phyloP scores from a whole-genome alignment of 176 grass and related monocot species.

The Dactylis glomerata region DNA sequence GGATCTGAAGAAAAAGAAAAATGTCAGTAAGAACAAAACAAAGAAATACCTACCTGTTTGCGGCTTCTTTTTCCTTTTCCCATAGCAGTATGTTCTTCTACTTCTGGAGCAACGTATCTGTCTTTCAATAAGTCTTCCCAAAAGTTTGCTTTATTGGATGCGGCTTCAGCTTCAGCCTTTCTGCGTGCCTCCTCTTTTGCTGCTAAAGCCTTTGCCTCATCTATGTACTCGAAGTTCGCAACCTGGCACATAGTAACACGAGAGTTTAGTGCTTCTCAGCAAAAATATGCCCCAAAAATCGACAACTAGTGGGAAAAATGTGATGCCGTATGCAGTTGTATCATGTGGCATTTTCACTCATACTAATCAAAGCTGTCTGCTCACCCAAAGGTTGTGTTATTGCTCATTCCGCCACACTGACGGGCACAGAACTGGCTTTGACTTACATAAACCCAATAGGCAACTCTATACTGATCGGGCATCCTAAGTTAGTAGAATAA shows the following conservation, averaged over 20 bases:
- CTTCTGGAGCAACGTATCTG: slow-evolving; percentile 67
- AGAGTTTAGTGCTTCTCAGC: slow-evolving; percentile 15
- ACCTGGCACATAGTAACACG: slow-evolving; percentile 53
- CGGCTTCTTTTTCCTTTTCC: slow-evolving; percentile 99
- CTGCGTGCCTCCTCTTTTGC: slow-evolving; percentile 82
- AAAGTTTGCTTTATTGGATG: slow-evolving; percentile 65
- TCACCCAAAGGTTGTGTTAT: background rate
- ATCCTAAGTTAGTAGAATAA: background rate
- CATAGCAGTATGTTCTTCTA: slow-evolving; percentile 92
- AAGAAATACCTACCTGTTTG: slow-evolving; percentile 67
- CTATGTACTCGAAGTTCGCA: slow-evolving; percentile 90
- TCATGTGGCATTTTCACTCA: background rate
- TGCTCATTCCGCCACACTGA: background rate
- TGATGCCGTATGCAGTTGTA: background rate
- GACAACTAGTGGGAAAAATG: background rate
- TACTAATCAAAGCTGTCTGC: background rate
- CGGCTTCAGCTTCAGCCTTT: slow-evolving; percentile 56
- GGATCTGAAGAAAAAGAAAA: background rate
- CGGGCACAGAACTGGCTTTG: background rate
- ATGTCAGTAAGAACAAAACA: background rate
- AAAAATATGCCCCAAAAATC: slow-evolving; percentile 10
- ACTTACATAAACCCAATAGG: background rate
- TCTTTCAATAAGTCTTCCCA: slow-evolving; percentile 95
- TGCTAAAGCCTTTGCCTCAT: slow-evolving; percentile 86
- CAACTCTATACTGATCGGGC: background rate